phyloP scores from a whole-genome alignment of 2,329 filamentous ascomycete genomes.

The Aspergillus carbonarius region DNA sequence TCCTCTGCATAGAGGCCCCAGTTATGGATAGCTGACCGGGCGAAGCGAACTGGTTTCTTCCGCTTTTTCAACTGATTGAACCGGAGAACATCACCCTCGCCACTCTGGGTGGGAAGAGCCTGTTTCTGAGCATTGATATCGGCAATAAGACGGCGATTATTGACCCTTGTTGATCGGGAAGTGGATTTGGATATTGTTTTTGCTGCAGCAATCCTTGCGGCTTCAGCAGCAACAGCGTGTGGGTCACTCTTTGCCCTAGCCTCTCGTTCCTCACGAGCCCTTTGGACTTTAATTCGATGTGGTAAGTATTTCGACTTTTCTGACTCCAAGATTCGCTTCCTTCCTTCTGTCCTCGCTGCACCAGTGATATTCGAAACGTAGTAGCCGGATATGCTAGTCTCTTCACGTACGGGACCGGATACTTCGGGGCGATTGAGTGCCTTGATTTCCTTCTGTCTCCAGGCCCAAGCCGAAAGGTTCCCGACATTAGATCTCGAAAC shows the following conservation, averaged over 20 bases:
- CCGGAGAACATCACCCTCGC: slow-evolving; percentile 84
- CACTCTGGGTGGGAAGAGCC: slow-evolving; percentile 64
- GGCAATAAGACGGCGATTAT: slow-evolving; percentile 89
- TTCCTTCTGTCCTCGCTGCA: slow-evolving; percentile 84
- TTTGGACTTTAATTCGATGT: slow-evolving; percentile 94
- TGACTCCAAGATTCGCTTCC: slow-evolving; percentile 92
- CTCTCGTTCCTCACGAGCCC: slow-evolving; percentile 86
- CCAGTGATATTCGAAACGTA: slow-evolving; percentile 87
- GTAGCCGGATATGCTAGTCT: slow-evolving; percentile 61
- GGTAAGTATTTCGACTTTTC: slow-evolving; percentile 98
- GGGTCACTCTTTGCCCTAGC: slow-evolving; percentile 64
- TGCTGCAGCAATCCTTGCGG: slow-evolving; percentile 71
- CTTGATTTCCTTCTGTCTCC: slow-evolving; percentile 72
- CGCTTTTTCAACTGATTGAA: slow-evolving; percentile 99
- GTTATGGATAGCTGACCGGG: slow-evolving; percentile 95
- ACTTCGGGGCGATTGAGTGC: slow-evolving; percentile 61
- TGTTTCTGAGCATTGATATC: slow-evolving; percentile 96
- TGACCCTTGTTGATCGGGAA: slow-evolving; percentile 89
- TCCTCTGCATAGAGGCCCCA: slow-evolving; percentile 98
- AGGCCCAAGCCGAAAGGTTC: slow-evolving; percentile 64
- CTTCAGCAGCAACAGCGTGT: slow-evolving; percentile 65
- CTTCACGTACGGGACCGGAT: slow-evolving; percentile 53
- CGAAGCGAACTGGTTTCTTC: slow-evolving; percentile 98
- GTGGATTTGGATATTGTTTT: slow-evolving; percentile 83
- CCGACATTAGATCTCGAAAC: slow-evolving; percentile 52